A percentile compares a stretch with the other conserved stretches of the same genome.
Conservation (phyloP, 768 basidiomycete genomes). For the Phaeotremella fagi region DNA sequence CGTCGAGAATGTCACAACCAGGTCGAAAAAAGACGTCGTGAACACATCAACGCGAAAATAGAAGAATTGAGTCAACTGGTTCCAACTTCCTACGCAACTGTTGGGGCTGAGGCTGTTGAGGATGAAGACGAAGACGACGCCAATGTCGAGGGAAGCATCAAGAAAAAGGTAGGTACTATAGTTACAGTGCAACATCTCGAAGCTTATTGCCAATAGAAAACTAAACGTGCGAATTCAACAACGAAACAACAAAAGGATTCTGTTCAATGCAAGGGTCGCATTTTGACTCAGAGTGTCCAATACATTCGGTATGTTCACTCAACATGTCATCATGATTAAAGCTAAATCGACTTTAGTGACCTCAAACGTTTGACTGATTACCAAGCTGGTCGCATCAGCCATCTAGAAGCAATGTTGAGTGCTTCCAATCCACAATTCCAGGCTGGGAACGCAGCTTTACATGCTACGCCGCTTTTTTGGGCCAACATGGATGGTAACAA, state of each 20-base stretch:
- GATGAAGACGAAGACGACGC: slow-evolving; percentile 26
- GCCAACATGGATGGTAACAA: slow-evolving; percentile 1
- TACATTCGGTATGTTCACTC: slow-evolving; percentile 31
- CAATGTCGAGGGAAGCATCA: slow-evolving; percentile 15
- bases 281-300: slow-evolving; percentile 32
- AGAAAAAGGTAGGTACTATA: slow-evolving; percentile 30
- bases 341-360: slow-evolving; percentile 20
- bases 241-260: slow-evolving; percentile 29
- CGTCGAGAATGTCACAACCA: slow-evolving; percentile 41
- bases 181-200: too few relatives aligned
- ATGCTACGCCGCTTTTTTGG: slow-evolving; percentile 10
- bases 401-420: slow-evolving; percentile 26
- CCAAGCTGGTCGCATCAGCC: slow-evolving; percentile 25
- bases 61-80: slow-evolving; percentile 31
- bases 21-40: slow-evolving; percentile 37
- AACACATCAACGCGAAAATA: slow-evolving; percentile 42
- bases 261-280: slow-evolving; percentile 35
- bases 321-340: background rate
- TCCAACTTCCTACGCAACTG: slow-evolving; percentile 20
- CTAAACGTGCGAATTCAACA: slow-evolving; percentile 21
- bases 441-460: background rate
- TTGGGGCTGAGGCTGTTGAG: slow-evolving; percentile 10
- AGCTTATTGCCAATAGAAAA: too few relatives aligned
- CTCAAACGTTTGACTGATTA: slow-evolving; percentile 22
- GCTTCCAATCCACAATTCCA: slow-evolving; percentile 15